Evolutionary conservation across 768 basidiomycete species (phyloP).

Genomic region (Tylopilus subfusipes): DNA sequence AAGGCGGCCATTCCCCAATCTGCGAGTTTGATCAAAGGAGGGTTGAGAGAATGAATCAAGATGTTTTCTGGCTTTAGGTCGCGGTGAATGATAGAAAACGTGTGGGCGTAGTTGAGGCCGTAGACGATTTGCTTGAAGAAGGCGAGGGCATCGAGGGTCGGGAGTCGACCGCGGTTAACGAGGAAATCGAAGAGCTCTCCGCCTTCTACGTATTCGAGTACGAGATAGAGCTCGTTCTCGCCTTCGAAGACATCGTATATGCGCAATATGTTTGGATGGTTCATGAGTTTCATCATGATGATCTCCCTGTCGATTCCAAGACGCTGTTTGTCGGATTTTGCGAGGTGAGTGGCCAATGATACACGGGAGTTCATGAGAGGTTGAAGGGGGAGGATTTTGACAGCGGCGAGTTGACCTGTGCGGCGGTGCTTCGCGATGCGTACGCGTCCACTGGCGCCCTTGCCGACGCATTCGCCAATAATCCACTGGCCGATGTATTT

Average conservation of each 20-base stretch:
- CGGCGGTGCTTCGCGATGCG: conserved; percentile 85
- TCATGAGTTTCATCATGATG: conserved; percentile 99
- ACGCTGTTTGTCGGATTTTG: conserved; percentile 75
- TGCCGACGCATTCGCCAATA: conserved; percentile 90
- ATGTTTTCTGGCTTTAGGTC: conserved; percentile 99
- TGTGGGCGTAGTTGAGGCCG: conserved; percentile 94
- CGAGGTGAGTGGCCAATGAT: conserved; percentile 61
- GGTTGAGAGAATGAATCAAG: conserved; percentile 76
- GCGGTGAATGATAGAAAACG: conserved; percentile 96
- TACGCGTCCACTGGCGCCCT: conserved; percentile 91
- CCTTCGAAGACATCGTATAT: conserved; percentile 97
- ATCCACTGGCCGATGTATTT: conserved; percentile 88
- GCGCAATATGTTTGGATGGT: conserved; percentile 94
- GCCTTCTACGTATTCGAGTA: conserved; percentile 93
- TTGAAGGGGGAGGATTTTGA: conserved; percentile 90
- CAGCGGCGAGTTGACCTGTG: conserved; percentile 89
- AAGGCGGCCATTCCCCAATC: conserved; percentile 99
- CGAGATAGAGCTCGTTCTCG: conserved; percentile 84
- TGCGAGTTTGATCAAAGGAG: conserved; percentile 89
- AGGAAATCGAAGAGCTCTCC: conserved; percentile 97
- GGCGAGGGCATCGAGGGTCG: conserved; percentile 75
- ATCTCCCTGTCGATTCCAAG: conserved; percentile 92
- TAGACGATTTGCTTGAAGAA: conserved; percentile 97
- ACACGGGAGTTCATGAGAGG: conserved; percentile 71
- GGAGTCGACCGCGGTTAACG: conserved; percentile 81